Conservation (phyloP, 1,284 basidiomycete genomes). For the Afroboletus lepidellus region DNA sequence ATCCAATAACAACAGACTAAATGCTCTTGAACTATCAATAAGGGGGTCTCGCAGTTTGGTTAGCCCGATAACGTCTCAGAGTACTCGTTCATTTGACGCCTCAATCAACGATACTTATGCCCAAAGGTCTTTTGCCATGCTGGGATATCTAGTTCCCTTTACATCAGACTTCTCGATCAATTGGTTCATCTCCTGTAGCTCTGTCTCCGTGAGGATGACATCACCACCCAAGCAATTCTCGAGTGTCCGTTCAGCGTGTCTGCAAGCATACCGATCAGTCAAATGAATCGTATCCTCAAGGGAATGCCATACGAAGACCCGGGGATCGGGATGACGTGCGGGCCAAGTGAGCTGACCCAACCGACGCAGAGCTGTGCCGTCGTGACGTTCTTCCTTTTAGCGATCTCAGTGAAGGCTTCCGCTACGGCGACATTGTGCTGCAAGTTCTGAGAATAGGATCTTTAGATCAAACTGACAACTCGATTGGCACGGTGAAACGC, state of each 20-base stretch:
- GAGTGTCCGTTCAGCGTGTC: slow-evolving; percentile 20
- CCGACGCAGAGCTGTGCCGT: slow-evolving; percentile 60
- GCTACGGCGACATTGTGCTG: slow-evolving; percentile 55
- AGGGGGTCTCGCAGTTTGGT: background rate
- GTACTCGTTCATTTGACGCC: background rate
- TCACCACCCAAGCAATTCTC: slow-evolving; percentile 27
- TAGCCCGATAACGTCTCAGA: background rate
- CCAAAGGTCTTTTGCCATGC: slow-evolving; percentile 16
- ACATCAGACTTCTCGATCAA: slow-evolving; percentile 15
- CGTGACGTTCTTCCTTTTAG: slow-evolving; percentile 47
- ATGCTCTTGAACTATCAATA: background rate
- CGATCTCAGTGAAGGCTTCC: slow-evolving; percentile 44
- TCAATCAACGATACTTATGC: slow-evolving; percentile 6
- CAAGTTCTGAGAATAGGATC: slow-evolving; percentile 37
- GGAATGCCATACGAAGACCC: slow-evolving; percentile 29
- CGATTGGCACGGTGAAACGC: background rate
- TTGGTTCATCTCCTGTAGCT: slow-evolving; percentile 21
- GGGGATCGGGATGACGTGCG: slow-evolving; percentile 28
- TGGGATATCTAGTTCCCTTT: slow-evolving; percentile 20
- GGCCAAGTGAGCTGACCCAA: slow-evolving; percentile 43
- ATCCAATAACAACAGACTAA: background rate
- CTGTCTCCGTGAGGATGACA: slow-evolving; percentile 17
- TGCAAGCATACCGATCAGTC: slow-evolving; percentile 6
- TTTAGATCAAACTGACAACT: background rate
- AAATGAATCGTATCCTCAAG: background rate